Evolutionary conservation across 768 basidiomycete species (phyloP), one percentile per base, ranked within the genome.

Genomic region (Mycena filopes): DNA sequence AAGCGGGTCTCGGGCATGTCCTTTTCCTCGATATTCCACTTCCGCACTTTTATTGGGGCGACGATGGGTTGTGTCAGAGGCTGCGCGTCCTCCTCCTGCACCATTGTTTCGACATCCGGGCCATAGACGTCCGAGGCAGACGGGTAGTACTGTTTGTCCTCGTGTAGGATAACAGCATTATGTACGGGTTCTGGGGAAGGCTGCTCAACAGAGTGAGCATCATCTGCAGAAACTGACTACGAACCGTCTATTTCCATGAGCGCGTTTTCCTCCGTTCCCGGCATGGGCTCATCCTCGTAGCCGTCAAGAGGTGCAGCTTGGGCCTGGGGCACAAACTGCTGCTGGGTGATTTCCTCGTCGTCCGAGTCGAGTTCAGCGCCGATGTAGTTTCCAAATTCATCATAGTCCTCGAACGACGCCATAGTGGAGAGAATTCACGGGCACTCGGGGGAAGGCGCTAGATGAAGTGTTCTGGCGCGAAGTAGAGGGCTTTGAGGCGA

Each of bases 121-220:
- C 98, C 98, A 77, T 99, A 99, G 2, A 96, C 88, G 20, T 98
- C 95, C 59, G 83, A 83, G 1, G 98, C 97, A 16, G 92, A 92
- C 16, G 95, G 94, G 76, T 99, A 99, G 78, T 99, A 99, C 77
- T 95, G 93, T 78, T 99, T 99, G 80, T 99, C 93, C 76, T 99
- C 98, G 72, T 99, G 97, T 47, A 99, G 83, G 46, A 99, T 77
- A 21, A 95, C 91, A 51, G 93, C 93, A 65, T 90, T 93, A 69
- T 93, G 91, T 33, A 84, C 78, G 43, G 93, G 92, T 71, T 91
- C 94, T 93, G 71, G 21, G 50, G 48, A 68, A 51, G 28, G 26
- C 69, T 70, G 63, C 46, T 74, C 56, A 65, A 73, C 60, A 46
- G 55, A 23, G 63, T 71, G 66, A 71, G 70, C 16, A 45, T 58